A percentile compares a stretch with the other conserved stretches of the same genome.
Conservation (phyloP, 2,329 filamentous ascomycete species). For the Pezicula neosporulosa region DNA sequence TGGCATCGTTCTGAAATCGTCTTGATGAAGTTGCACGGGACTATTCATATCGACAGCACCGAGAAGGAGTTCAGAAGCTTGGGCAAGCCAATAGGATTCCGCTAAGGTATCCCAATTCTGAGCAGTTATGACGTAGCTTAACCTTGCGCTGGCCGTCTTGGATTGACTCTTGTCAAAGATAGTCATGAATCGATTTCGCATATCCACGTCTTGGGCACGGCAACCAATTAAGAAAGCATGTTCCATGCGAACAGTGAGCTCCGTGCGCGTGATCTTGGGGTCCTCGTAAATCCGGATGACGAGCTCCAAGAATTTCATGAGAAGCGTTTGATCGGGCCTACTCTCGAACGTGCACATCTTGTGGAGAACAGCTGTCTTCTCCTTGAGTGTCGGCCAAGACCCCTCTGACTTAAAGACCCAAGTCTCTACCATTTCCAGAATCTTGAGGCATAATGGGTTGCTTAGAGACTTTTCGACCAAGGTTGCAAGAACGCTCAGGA, state of each 20-base stretch:
- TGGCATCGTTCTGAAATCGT: slow-evolving; percentile 79
- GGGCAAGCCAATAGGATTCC: slow-evolving; percentile 95
- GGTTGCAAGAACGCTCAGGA: slow-evolving; percentile 90
- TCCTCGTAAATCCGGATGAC: slow-evolving; percentile 99
- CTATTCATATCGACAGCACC: slow-evolving; percentile 84
- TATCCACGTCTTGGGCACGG: slow-evolving; percentile 87
- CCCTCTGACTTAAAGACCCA: slow-evolving; percentile 97
- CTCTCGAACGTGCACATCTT: slow-evolving; percentile 98
- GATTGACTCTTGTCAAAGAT: slow-evolving; percentile 95
- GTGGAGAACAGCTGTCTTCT: slow-evolving; percentile 97
- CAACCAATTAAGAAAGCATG: slow-evolving; percentile 97
- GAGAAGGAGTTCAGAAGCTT: slow-evolving; percentile 89
- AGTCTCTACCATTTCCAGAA: slow-evolving; percentile 86
- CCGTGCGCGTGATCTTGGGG: slow-evolving; percentile 88
- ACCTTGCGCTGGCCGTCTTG: slow-evolving; percentile 82
- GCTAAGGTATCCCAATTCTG: slow-evolving; percentile 97
- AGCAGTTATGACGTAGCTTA: slow-evolving; percentile 83
- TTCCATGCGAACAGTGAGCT: slow-evolving; percentile 95
- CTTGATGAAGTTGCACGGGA: slow-evolving; percentile 72
- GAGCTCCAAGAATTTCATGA: slow-evolving; percentile 90
- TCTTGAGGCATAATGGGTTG: slow-evolving; percentile 82
- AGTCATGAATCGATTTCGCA: slow-evolving; percentile 93
- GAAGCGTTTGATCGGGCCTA: slow-evolving; percentile 74
- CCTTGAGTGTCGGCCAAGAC: slow-evolving; percentile 94
- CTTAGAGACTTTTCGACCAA: slow-evolving; percentile 94